Percentiles rank a stretch among this genome's conserved stretches.
These are phyloP conservation scores for Umbelopsis isabellina DNA, from an alignment of 192 early-diverging fungal species.

Conservation along the genomic window DNA sequence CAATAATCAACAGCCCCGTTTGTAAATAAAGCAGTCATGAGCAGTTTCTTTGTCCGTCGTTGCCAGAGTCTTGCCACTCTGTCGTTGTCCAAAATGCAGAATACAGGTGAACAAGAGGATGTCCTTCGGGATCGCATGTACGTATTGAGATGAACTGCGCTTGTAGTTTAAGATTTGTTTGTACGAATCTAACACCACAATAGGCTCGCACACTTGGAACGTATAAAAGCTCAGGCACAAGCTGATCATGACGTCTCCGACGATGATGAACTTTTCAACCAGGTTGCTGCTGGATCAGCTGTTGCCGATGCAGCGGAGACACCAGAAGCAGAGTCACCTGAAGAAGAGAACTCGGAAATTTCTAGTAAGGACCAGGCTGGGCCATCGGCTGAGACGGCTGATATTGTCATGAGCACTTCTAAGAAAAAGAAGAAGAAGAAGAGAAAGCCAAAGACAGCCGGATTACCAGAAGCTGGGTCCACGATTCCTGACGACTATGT, in stretches of 20 bases:
- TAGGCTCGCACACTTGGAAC: conserved; percentile 5
- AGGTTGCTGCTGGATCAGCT: not conserved
- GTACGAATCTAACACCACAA: not conserved
- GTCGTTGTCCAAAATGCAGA: not conserved
- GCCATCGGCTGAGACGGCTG: too few species aligned
- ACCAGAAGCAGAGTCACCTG: too few species aligned
- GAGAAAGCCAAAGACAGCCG: conserved; percentile 46
- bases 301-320: not conserved
- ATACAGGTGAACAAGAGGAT: not conserved
- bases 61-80: not conserved
- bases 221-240: not conserved
- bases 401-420: not conserved
- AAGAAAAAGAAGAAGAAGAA: conserved; percentile 48
- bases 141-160: not conserved
- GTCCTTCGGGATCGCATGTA: not conserved
- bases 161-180: not conserved
- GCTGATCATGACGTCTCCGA: not conserved
- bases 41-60: not conserved
- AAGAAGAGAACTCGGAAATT: too few species aligned
- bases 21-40: conserved; percentile 3
- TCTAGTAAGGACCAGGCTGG: too few species aligned
- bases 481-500: conserved; percentile 31
- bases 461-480: conserved; percentile 40
- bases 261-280: conserved; percentile 7
- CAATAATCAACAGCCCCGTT: not conserved